Percentiles rank a stretch among this genome's conserved stretches.
Evolutionary conservation across 1,284 basidiomycete genomes (phyloP).

Genomic region (Schizopora paradoxa): DNA sequence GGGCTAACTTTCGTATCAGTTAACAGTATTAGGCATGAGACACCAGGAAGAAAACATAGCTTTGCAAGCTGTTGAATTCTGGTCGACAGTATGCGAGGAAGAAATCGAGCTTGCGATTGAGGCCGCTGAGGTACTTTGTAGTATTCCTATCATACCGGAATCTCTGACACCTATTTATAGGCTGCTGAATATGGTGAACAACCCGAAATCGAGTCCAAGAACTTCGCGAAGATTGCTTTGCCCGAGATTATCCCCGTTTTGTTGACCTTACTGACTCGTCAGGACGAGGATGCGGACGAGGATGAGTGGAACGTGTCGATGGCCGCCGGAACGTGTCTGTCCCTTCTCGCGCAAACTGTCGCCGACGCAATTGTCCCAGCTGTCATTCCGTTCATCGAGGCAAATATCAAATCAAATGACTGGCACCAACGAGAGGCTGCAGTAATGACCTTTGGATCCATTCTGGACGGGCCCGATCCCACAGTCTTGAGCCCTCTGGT

Average conservation of each 20-base stretch:
- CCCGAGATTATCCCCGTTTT: slow-evolving; percentile 94
- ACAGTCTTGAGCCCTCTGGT: slow-evolving; percentile 85
- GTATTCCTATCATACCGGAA: slow-evolving; percentile 13
- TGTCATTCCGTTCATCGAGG: slow-evolving; percentile 97
- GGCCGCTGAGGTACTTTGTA: slow-evolving; percentile 70
- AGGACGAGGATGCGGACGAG: slow-evolving; percentile 96
- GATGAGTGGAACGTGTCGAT: slow-evolving; percentile 99
- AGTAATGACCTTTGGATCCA: slow-evolving; percentile 97
- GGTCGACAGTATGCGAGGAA: slow-evolving; percentile 98
- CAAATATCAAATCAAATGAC: slow-evolving; percentile 86
- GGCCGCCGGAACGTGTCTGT: slow-evolving; percentile 94
- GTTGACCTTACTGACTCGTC: slow-evolving; percentile 82
- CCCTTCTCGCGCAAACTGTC: slow-evolving; percentile 86
- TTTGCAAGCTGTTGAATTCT: slow-evolving; percentile 97
- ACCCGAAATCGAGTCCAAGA: slow-evolving; percentile 83
- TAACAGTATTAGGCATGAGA: slow-evolving; percentile 99
- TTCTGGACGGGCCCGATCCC: slow-evolving; percentile 93
- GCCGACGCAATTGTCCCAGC: slow-evolving; percentile 87
- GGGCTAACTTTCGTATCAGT: slow-evolving; percentile 38
- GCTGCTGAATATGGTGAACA: slow-evolving; percentile 88
- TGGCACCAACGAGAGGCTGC: slow-evolving; percentile 97
- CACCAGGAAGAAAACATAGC: slow-evolving; percentile 89
- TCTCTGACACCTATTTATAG: slow-evolving; percentile 33
- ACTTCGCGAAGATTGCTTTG: slow-evolving; percentile 92
- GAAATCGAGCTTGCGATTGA: slow-evolving; percentile 93